Evolutionary conservation across 345 rosid species (phyloP).

Genomic region (Pugionium dolabratum): DNA sequence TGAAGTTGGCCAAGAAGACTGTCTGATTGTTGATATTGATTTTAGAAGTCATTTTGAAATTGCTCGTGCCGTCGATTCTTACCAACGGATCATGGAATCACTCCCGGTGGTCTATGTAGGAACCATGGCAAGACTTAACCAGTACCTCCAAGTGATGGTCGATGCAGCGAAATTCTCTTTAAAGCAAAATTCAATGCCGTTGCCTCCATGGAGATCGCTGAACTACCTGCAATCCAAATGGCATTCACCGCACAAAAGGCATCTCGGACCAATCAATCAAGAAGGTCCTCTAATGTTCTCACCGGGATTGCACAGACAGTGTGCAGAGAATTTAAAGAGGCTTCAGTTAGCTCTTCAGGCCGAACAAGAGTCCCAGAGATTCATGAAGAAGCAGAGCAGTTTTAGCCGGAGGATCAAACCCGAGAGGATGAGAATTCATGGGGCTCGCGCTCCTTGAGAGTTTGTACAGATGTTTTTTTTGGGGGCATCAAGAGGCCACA

Average conservation of each 20-base stretch:
- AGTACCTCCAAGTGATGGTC: constrained; percentile 83
- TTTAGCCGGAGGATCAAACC: constrained; percentile 54
- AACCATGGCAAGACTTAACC: constrained; percentile 56
- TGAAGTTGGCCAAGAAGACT: constrained; percentile 54
- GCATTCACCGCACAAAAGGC: constrained; percentile 67
- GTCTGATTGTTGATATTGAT: constrained; percentile 81
- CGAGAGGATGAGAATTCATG: constrained; percentile 43
- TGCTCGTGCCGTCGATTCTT: constrained; percentile 88
- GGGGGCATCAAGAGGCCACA: constrained; percentile 33
- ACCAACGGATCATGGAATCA: constrained; percentile 65
- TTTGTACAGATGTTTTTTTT: constrained; percentile 31
- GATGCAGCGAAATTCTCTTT: constrained; percentile 81
- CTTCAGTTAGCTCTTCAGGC: constrained; percentile 61
- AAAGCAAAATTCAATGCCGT: constrained; percentile 91
- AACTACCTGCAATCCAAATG: constrained; percentile 85
- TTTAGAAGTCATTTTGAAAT: constrained; percentile 92
- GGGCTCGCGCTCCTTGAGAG: constrained; percentile 23
- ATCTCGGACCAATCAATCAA: constrained; percentile 45
- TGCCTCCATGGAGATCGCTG: constrained; percentile 96
- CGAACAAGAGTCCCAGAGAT: constrained; percentile 56
- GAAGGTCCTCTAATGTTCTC: constrained; percentile 33
- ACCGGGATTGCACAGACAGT: constrained; percentile 50
- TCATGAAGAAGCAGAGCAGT: constrained; percentile 44
- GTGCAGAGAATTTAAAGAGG: constrained; percentile 65
- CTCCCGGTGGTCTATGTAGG: constrained; percentile 86